Evolutionary conservation across 2,329 filamentous ascomycete genomes (phyloP), one percentile per base, ranked within the genome.

Genomic region (Colletotrichum lentis): DNA sequence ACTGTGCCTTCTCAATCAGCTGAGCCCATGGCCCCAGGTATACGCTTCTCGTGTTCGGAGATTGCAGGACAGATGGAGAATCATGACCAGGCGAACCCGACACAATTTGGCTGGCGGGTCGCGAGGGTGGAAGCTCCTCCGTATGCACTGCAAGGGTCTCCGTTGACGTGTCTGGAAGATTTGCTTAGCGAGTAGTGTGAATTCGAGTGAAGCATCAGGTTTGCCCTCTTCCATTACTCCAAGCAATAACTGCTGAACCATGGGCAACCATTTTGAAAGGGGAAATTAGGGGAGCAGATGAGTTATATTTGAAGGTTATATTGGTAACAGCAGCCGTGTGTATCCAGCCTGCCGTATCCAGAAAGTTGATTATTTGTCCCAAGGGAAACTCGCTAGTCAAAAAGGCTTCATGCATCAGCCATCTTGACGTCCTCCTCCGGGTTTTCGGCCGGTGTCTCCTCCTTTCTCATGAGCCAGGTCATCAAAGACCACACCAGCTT

Each of bases 401-500:
- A 35, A 53, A 53, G 12, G 47, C 47, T 24, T 70, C 49, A 71
- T 31, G 74, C 73, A 72, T 74, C 77, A 67, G 53, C 70, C 77
- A 72, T 77, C 66, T 71, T 73, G 59, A 74, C 70, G 46, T 76
- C 70, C 41, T 27, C 70, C 8, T 63, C 69, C 11, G 12, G 27
- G 22, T 71, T 69, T 24, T 74, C 73, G 22, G 71, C 67, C 39
- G 69, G 71, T 8, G 77, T 76, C 43, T 73, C 73, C 31, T 55
- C 41, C 71, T 77, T 81, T 70, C 85, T 81, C 87, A 90, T 89
- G 73, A 86, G 77, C 74, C 84, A 90, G 2, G 82, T 82, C 83
- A 88, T 87, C 74, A 90, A 79, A 4, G 80, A 82, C 88, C 88
- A 90, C 1, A 89, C 71, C 11, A 85, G 69, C 70, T 81, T 77